Evolutionary conservation across 768 basidiomycete genomes (phyloP).

Genomic region (Infundibulicybe gibba): DNA sequence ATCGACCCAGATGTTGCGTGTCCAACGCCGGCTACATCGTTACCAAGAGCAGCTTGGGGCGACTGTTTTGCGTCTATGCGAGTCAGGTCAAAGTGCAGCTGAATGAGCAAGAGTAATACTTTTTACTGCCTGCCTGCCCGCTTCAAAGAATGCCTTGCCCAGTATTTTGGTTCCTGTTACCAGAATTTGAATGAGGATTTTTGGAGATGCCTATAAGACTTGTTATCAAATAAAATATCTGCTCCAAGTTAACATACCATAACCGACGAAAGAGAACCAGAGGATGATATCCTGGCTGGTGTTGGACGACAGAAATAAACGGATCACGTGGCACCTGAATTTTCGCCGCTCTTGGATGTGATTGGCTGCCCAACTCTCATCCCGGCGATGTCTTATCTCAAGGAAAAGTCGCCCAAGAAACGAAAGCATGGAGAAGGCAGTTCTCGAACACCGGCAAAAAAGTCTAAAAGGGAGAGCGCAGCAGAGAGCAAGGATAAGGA

Average conservation of each 20-base stretch:
- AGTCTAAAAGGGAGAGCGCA: slow-evolving; percentile 30
- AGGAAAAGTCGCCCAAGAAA: slow-evolving; percentile 35
- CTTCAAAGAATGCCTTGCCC: slow-evolving; percentile 89
- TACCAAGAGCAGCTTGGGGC: slow-evolving; percentile 65
- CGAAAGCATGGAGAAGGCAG: slow-evolving; percentile 37
- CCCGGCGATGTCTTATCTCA: slow-evolving; percentile 13
- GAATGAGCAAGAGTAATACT: slow-evolving; percentile 50
- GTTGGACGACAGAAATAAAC: background rate
- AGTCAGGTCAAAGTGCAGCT: background rate
- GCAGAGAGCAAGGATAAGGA: slow-evolving; percentile 36
- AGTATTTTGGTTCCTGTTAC: slow-evolving; percentile 76
- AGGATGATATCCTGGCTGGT: background rate
- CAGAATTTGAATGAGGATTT: slow-evolving; percentile 74
- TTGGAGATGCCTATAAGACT: slow-evolving; percentile 66
- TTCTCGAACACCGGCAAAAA: slow-evolving; percentile 24
- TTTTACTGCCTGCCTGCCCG: slow-evolving; percentile 87
- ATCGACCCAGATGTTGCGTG: slow-evolving; percentile 70
- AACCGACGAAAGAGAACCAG: background rate
- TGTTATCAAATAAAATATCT: too few species aligned
- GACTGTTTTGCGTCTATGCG: slow-evolving; percentile 75
- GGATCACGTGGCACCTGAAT: background rate
- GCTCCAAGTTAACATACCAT: too few species aligned
- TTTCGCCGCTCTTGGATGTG: background rate
- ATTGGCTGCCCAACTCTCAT: slow-evolving; percentile 1
- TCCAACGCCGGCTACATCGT: slow-evolving; percentile 70